Percentiles rank a stretch among this genome's conserved stretches.
Conservation (phyloP, 108 stramenopile genomes). For the Nitzschia palea region DNA sequence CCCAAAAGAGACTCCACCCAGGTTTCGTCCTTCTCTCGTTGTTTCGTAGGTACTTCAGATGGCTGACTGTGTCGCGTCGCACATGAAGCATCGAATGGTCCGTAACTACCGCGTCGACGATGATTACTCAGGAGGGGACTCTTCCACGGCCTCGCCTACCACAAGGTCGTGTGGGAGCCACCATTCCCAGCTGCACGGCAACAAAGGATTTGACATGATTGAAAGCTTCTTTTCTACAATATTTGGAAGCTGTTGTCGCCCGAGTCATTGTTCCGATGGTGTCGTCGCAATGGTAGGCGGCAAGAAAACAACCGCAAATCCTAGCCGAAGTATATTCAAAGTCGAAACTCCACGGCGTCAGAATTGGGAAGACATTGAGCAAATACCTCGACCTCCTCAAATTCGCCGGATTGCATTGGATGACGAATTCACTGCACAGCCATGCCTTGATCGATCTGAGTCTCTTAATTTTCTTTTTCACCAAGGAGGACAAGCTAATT, state of each 20-base stretch:
- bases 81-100: not conserved
- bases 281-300: not conserved
- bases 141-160: not conserved
- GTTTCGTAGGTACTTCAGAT: no score
- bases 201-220: conserved; percentile 3
- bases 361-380: not conserved
- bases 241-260: conserved; percentile 15
- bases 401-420: conserved; percentile 6
- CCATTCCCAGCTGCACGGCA: not conserved
- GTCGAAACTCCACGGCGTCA: not conserved
- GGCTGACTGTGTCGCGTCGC: no score
- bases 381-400: conserved; percentile 11
- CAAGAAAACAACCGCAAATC: not conserved
- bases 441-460: not conserved
- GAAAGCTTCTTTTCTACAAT: conserved; percentile 6
- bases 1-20: no score
- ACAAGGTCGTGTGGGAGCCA: not conserved
- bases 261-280: not conserved
- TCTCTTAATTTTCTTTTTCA: conserved; percentile 10
- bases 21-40: no score
- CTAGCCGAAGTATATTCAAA: not conserved
- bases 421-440: not conserved
- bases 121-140: not conserved
- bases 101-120: not conserved
- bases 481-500: not conserved